A percentile compares a stretch with the other conserved stretches of the same genome.
These are phyloP conservation scores for Entelexis sorbosivorans DNA, from an alignment of 1,139 yeast genomes.

Conservation along the genomic window DNA sequence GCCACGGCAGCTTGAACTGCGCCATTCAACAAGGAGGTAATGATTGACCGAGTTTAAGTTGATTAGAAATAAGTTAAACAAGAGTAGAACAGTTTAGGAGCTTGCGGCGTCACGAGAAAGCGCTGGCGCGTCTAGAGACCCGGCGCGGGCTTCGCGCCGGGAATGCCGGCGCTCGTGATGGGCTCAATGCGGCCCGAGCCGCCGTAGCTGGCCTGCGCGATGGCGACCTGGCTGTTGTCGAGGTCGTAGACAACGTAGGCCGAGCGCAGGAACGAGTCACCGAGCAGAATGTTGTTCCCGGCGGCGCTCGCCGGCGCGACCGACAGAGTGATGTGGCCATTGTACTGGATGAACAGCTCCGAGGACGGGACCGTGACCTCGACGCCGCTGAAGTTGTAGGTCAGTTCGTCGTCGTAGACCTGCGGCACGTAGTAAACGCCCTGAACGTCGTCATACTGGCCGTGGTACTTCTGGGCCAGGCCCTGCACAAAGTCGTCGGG, in stretches of 20 bases:
- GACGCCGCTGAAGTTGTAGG: constrained; percentile 36
- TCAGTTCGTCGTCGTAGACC: constrained; percentile 20
- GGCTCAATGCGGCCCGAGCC: background rate
- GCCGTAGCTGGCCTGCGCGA: constrained; percentile 38
- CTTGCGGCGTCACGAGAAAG: too few species aligned
- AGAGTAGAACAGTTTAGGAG: too few species aligned
- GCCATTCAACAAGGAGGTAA: too few species aligned
- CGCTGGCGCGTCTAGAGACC: background rate
- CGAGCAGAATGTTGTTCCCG: constrained; percentile 36
- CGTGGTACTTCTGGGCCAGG: constrained; percentile 12
- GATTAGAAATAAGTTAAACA: too few species aligned
- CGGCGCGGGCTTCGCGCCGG: background rate
- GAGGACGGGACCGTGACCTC: constrained; percentile 35
- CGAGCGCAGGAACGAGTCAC: constrained; percentile 62
- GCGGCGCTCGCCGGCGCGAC: constrained; percentile 6
- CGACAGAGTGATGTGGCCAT: background rate
- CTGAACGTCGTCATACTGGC: background rate
- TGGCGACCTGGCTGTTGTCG: constrained; percentile 47
- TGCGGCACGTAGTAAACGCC: background rate
- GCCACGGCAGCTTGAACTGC: too few species aligned
- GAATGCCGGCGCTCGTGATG: background rate
- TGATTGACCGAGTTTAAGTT: too few species aligned
- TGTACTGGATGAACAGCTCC: constrained; percentile 26
- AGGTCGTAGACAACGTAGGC: constrained; percentile 72
- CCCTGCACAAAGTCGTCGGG: constrained; percentile 29